Evolutionary conservation across 139 green algal genomes (phyloP).

Genomic region (Chlamydomonas sp.): DNA sequence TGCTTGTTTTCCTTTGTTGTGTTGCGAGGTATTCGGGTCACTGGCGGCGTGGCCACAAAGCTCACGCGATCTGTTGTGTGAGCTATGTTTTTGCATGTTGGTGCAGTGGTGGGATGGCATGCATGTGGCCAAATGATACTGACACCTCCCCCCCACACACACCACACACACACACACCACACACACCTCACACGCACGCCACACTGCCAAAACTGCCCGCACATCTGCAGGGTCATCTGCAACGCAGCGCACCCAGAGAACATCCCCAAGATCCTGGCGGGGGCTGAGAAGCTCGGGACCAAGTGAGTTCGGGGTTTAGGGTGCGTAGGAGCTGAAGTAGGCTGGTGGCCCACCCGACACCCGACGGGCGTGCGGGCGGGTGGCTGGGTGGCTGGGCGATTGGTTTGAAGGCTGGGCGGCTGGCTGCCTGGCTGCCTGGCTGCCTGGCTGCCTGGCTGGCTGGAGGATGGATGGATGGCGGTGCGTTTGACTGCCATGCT

Average conservation of each 20-base stretch:
- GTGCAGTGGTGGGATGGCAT: background rate
- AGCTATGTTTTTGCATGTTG: background rate
- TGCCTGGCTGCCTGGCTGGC: no score
- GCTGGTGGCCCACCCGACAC: no score
- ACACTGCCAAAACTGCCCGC: background rate
- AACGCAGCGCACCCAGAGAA: slow-evolving; percentile 33
- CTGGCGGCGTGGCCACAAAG: background rate
- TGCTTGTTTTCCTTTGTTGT: no score
- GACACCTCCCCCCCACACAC: background rate
- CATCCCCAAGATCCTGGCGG: slow-evolving; percentile 48
- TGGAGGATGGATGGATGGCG: no score
- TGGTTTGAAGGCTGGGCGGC: no score
- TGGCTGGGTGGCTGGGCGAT: no score
- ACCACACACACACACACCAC: background rate
- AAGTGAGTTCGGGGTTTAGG: no score
- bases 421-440: no score
- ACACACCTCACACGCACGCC: background rate
- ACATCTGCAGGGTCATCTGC: slow-evolving; percentile 45
- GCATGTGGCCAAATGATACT: background rate
- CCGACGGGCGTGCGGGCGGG: no score
- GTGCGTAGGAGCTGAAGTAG: no score
- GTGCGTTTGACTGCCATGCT: no score
- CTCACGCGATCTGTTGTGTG: background rate
- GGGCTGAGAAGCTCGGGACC: slow-evolving; percentile 33
- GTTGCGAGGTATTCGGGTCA: background rate